Conservation (phyloP, 257 asterid species). For the Nicotiana paniculata region DNA sequence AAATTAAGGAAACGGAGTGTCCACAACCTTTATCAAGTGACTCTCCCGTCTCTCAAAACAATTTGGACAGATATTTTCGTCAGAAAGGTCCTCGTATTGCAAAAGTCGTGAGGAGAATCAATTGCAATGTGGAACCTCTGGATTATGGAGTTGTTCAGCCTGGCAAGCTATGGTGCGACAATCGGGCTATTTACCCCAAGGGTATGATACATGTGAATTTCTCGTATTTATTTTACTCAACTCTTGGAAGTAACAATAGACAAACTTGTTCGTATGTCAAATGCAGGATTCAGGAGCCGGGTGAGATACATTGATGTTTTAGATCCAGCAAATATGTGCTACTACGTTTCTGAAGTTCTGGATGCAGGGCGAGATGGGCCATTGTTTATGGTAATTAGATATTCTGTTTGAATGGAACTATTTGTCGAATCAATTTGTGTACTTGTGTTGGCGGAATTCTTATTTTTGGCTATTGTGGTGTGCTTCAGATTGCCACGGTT, state of each 20-base stretch:
- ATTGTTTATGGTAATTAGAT: conserved; percentile 61
- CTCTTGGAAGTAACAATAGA: conserved; percentile 6
- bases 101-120: conserved; percentile 82
- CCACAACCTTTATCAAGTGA: conserved; percentile 33
- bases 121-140: conserved; percentile 74
- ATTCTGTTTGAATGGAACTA: not conserved
- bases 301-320: conserved; percentile 65
- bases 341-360: conserved; percentile 74
- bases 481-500: not conserved
- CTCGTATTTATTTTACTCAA: not conserved
- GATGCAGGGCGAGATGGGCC: conserved; percentile 81
- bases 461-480: not conserved
- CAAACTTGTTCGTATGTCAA: conserved; percentile 18
- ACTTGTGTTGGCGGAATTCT: not conserved
- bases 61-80: conserved; percentile 65
- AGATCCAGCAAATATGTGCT: conserved; percentile 72
- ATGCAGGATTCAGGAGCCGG: conserved; percentile 91
- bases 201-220: conserved; percentile 40
- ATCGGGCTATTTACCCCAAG: conserved; percentile 78
- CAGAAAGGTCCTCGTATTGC: conserved; percentile 99
- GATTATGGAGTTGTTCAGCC: conserved; percentile 52
- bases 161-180: conserved; percentile 81
- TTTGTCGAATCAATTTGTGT: not conserved
- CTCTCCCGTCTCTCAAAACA: conserved; percentile 43
- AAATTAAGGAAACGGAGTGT: conserved; percentile 31